Conservation (phyloP, 1,284 basidiomycete genomes). For the Pisolithus thermaeus region DNA sequence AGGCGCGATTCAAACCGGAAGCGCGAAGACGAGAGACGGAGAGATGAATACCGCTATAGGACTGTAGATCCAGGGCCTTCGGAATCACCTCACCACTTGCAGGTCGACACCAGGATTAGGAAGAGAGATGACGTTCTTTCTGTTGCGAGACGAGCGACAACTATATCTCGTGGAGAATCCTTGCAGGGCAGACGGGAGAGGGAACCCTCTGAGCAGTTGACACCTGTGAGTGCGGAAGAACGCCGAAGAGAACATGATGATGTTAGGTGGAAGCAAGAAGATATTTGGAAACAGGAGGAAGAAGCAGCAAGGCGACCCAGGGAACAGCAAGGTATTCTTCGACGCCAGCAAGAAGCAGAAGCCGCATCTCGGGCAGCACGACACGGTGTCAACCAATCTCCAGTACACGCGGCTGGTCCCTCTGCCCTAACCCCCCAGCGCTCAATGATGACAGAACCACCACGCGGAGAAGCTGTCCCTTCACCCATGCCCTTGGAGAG, state of each 20-base stretch:
- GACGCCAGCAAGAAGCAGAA: constrained; percentile 40
- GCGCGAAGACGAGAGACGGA: constrained; percentile 21
- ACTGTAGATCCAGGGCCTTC: constrained; percentile 18
- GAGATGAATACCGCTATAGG: constrained; percentile 20
- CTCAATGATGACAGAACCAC: constrained; percentile 19
- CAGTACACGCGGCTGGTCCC: constrained; percentile 14
- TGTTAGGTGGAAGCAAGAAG: constrained; percentile 19
- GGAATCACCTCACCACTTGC: constrained; percentile 15
- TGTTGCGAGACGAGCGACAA: constrained; percentile 22
- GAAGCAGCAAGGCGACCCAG: constrained; percentile 24
- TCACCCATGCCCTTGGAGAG: constrained; percentile 40
- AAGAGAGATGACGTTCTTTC: constrained; percentile 22
- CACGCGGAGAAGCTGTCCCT: constrained; percentile 22
- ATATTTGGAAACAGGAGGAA: constrained; percentile 26
- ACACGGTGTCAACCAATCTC: constrained; percentile 16
- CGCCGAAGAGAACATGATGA: constrained; percentile 24
- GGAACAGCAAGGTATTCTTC: constrained; percentile 44
- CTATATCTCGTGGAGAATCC: constrained; percentile 17
- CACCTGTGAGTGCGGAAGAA: constrained; percentile 24
- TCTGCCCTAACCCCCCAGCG: constrained; percentile 18
- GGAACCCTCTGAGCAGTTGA: constrained; percentile 22
- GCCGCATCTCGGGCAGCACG: constrained; percentile 23
- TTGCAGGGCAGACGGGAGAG: constrained; percentile 21
- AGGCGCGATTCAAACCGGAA: constrained; percentile 28
- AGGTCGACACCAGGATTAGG: constrained; percentile 23